Evolutionary conservation across 1,139 yeast genomes (phyloP).

Genomic region (Protomyces macrosporus): DNA sequence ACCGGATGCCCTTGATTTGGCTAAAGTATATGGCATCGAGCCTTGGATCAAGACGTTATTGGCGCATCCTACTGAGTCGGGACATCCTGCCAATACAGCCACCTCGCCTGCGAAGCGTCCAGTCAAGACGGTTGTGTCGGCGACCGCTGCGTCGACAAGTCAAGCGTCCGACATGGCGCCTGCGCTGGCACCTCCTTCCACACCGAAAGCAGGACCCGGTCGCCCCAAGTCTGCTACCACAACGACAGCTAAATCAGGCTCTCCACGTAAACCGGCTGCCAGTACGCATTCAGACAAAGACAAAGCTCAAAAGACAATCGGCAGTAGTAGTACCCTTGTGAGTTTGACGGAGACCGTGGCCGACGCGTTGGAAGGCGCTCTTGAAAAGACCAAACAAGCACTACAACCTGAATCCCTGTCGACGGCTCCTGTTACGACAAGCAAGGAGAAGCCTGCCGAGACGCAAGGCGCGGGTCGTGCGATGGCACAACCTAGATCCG

Average conservation of each 20-base stretch:
- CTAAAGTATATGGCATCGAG: slow-evolving; percentile 24
- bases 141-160: neutral
- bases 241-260: neutral
- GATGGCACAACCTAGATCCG: too few species aligned
- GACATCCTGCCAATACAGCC: slow-evolving; percentile 3
- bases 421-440: neutral
- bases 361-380: neutral
- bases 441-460: too few species aligned
- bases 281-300: neutral
- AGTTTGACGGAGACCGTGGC: neutral
- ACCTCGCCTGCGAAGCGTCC: slow-evolving; percentile 4
- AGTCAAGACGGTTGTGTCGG: neutral
- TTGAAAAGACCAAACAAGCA: neutral
- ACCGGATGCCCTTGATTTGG: slow-evolving; percentile 25
- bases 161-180: neutral
- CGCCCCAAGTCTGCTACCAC: slow-evolving; percentile 5
- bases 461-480: too few species aligned
- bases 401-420: neutral
- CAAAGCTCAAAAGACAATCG: neutral
- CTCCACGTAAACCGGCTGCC: neutral
- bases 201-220: slow-evolving; percentile 9
- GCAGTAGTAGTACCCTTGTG: neutral
- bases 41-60: slow-evolving; percentile 26
- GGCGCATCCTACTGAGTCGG: slow-evolving; percentile 1
- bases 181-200: neutral